Percentiles rank a stretch among this genome's conserved stretches.
These are phyloP conservation scores for Picea engelmannii DNA, from an alignment of 83 land plant species.

Conservation along the genomic window DNA sequence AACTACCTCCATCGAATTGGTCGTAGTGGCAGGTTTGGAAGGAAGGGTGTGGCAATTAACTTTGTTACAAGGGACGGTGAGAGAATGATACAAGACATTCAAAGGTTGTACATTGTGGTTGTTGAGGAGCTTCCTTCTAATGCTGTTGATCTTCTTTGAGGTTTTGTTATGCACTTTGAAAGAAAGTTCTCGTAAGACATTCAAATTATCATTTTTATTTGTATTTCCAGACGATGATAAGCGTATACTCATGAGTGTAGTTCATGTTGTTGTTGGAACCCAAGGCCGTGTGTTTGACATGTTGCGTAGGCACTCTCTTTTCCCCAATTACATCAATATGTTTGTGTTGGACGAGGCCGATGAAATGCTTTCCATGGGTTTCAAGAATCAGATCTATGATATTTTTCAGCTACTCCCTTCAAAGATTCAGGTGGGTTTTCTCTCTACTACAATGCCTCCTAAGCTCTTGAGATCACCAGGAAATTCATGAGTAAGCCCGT, in stretches of 20 bases:
- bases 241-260: constrained; percentile 69
- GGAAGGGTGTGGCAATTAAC: constrained; percentile 84
- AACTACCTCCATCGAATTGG: constrained; percentile 87
- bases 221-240: constrained; percentile 39
- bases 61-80: constrained; percentile 72
- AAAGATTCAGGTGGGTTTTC: constrained; percentile 79
- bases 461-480: constrained; percentile 40
- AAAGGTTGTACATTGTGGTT: constrained; percentile 76
- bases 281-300: constrained; percentile 91
- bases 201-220: constrained; percentile 1
- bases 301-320: constrained; percentile 68
- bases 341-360: too few relatives aligned
- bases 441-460: constrained; percentile 92
- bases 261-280: constrained; percentile 88
- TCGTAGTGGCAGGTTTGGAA: constrained; percentile 78
- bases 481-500: constrained; percentile 89
- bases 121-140: constrained; percentile 67
- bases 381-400: too few relatives aligned
- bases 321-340: too few relatives aligned
- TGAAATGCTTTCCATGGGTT: too few relatives aligned
- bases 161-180: not conserved
- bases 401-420: not conserved
- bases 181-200: not conserved
- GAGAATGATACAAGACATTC: constrained; percentile 72
- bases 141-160: constrained; percentile 66